These are phyloP conservation scores for Saccharomycopsis sp. DNA, from an alignment of 805 yeast species.

Conservation along the genomic window DNA sequence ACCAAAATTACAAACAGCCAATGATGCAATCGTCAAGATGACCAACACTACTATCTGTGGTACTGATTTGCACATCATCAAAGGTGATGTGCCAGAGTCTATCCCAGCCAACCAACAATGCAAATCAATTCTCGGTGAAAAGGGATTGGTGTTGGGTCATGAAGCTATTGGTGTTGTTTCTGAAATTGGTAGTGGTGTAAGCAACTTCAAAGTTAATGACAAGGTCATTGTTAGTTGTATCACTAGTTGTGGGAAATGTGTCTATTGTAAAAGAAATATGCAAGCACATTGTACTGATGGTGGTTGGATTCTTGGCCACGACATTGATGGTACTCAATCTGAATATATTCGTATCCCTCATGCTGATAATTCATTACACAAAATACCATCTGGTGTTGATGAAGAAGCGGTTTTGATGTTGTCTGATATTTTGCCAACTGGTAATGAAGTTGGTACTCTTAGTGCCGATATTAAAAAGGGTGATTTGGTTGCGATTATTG, in stretches of 20 bases:
- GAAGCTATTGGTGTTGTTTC: constrained; percentile 53
- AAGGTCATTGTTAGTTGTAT: constrained; percentile 59
- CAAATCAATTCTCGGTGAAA: too few species aligned
- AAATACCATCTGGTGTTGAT: constrained; percentile 29
- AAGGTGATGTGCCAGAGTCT: constrained; percentile 52
- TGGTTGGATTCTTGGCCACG: constrained; percentile 48
- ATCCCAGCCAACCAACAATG: constrained; percentile 2
- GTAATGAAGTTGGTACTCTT: constrained; percentile 59
- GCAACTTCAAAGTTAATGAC: constrained; percentile 47
- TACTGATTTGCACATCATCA: constrained; percentile 53
- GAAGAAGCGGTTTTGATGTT: constrained; percentile 49
- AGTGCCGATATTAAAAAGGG: constrained; percentile 46
- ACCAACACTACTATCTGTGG: constrained; percentile 59
- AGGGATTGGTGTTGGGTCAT: constrained; percentile 53
- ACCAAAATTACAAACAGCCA: constrained; percentile 39
- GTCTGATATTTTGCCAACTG: constrained; percentile 61
- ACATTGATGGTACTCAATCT: constrained; percentile 64
- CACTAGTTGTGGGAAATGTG: constrained; percentile 46
- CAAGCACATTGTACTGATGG: constrained; percentile 57
- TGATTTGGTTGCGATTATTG: constrained; percentile 57
- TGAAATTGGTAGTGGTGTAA: constrained; percentile 43
- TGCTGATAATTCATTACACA: constrained; percentile 35
- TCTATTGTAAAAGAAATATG: constrained; percentile 44
- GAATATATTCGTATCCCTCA: constrained; percentile 51
- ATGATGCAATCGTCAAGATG: constrained; percentile 52